Evolutionary conservation across 306 rosid species (phyloP), one percentile per base, ranked within the genome.

Genomic region (Vigna mungo): DNA sequence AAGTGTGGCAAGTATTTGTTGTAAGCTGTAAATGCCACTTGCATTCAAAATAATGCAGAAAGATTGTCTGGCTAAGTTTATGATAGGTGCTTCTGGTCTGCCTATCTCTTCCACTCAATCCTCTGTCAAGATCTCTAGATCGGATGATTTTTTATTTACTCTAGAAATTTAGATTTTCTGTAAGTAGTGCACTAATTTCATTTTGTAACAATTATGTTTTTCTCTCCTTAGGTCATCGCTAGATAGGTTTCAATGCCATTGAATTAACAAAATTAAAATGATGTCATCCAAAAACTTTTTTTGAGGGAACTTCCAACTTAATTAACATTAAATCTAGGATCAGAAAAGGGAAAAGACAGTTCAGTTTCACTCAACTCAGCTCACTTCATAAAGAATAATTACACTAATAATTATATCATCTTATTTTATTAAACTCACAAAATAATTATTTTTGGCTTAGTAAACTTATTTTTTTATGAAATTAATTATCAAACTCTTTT

Each of bases 21-120:
- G 65, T 77, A 77, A 62, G 79, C 20, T 73, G 77, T 73, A 80
- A 74, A 80, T 5, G 71, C 16, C 74, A 44, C 72, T 80, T 77
- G 82, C 82, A 68, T 77, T 86, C 34, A 72, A 79, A 86, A 83
- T 80, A 86, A 80, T 80, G 83, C 83, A 68, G 73, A 77, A 80
- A 73, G 64, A 68, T 80, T 83, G 74, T 80, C 46, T 68, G 70
- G 77, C 60, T 15, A 76, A 69, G 76, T 71, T 79, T 48, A 17
- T 73, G 56, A 37, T 86, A 80, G 89, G 85, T 56, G 54, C 36
- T 80, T 8, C 71, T 72, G 82, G 62, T 66, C 70, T 82, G 64
- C 59, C 60, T 79, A 20, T 79, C 34, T 52, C 66, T 71, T 71
- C 60, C 64, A 71, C 54, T 21, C 47, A 64, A 44, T n/a, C 32